Base-by-base conservation (phyloP, 2,329 filamentous ascomycete genomes). In the Tricladium varicosporioides region DNA sequence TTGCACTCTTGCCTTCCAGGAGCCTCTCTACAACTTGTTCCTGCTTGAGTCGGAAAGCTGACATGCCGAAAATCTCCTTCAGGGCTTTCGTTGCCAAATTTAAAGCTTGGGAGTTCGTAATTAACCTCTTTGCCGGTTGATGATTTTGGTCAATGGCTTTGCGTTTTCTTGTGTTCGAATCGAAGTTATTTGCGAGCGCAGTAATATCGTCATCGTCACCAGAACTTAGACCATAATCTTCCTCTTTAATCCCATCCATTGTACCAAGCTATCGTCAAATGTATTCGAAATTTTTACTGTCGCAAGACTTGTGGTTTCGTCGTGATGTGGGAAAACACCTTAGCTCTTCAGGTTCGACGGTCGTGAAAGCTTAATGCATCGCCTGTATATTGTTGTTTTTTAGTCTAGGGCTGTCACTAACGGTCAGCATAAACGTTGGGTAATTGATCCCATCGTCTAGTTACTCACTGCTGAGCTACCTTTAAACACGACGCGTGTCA, bases 41-140 rank as follows among this genome's bases (percentile, higher is more conserved):
- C 56, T 80, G 78, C 63, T 78, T 74, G 14, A 78, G 66, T 45
- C 74, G 70, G 58, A 80, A 80, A 0, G 61, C 62, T 5, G 69
- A 46, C 10, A 78, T 66, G 0, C 72, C 73, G 62, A 79, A 80
- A n/a, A 65, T 53, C 31, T 50, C 22, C 10, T 65, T 70, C 2
- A 80, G 67, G 0, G 76, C 67, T 13, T 66, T 68, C n/a, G 69
- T 66, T 7, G 69, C 70, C 13, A 69, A 64, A 33, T 54, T 18
- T 36, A 58, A 50, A 5, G 43, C 22, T 27, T 49, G 36, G 8
- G 33, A 5, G 36, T 55, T 49, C 5, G 36, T 32, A 9, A 49
- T 32, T 11, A 52, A 14, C 40, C 48, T 52, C 31, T 64, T 65
- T 33, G 56, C 52, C 2, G 31, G 48, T 2, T 22, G 49, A 16